Evolutionary conservation across 306 rosid genomes (phyloP).

Genomic region (Medicago lupulina): DNA sequence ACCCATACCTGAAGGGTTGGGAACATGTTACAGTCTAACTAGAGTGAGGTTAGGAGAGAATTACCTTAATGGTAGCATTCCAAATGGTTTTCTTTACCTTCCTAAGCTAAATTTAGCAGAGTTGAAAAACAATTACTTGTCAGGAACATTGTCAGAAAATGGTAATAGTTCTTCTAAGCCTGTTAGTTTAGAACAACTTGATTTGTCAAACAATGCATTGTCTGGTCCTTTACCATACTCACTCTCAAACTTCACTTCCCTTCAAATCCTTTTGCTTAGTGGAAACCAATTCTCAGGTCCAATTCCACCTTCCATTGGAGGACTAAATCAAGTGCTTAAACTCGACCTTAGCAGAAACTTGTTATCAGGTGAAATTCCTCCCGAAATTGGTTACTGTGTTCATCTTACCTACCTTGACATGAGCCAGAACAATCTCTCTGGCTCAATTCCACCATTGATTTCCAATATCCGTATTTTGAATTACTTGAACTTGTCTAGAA

Average conservation of each 20-base stretch:
- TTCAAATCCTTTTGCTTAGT: slow-evolving; percentile 68
- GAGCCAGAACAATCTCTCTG: slow-evolving; percentile 93
- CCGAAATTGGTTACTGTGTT: slow-evolving; percentile 58
- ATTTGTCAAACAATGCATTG: slow-evolving; percentile 75
- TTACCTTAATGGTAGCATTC: slow-evolving; percentile 84
- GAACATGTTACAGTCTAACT: slow-evolving; percentile 69
- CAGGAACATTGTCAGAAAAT: slow-evolving; percentile 77
- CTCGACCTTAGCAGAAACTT: slow-evolving; percentile 76
- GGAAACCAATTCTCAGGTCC: slow-evolving; percentile 82
- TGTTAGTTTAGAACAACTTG: slow-evolving; percentile 58
- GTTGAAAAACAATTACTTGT: slow-evolving; percentile 73
- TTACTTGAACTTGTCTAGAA: slow-evolving; percentile 71
- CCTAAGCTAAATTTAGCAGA: slow-evolving; percentile 71
- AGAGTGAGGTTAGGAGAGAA: slow-evolving; percentile 79
- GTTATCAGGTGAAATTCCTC: slow-evolving; percentile 67
- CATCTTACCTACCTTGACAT: slow-evolving; percentile 81
- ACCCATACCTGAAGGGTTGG: slow-evolving; percentile 70
- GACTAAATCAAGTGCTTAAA: slow-evolving; percentile 59
- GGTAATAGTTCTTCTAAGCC: slow-evolving; percentile 59
- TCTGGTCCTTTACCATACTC: slow-evolving; percentile 76
- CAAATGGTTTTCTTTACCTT: slow-evolving; percentile 78
- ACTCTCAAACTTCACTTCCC: slow-evolving; percentile 65
- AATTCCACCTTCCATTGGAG: slow-evolving; percentile 74
- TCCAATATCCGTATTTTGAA: slow-evolving; percentile 67
- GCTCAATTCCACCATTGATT: slow-evolving; percentile 64